Evolutionary conservation across 176 grass and related monocot genomes (phyloP), one percentile per base, ranked within the genome.

Genomic region (Phoenix roebelenii): DNA sequence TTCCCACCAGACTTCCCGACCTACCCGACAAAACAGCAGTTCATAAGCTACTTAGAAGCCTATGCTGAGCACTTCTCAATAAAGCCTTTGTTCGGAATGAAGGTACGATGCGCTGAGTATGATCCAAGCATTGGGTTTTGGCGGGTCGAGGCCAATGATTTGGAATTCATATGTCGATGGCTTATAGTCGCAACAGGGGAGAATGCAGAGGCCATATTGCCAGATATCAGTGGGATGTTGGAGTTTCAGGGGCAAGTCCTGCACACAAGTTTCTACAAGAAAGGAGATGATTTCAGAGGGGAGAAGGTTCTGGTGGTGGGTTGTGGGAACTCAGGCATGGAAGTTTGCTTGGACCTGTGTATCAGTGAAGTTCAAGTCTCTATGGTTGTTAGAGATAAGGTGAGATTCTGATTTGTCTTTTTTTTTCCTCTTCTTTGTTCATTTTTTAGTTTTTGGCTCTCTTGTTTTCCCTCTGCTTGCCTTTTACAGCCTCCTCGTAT

Each of bases 281-380:
- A 51, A 6, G 86, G 80, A 19, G 77, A 80, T 54, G 83, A 84
- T 54, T 87, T 84, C 60, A 75, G 68, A 3, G 83, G 83, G 16
- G 79, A 85, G 72, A 87, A 82, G 69, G 91, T 96, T 61, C 74
- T 96, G 50, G 86, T 96, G 19, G 77, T 96, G 10, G 91, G 91
- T 4, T 87, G 86, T 32, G 91, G 91, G 48, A 96, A 96, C 68
- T 96, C 91, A 17, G 86, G 91, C 64, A 96, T 96, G 91, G 91
- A 96, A 77, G 86, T 96, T 25, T 81, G 83, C 83, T 77, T 95
- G 49, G 91, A 95, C 70, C 84, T 95, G 18, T 95, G 80, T 53
- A 76, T 81, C 61, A 95, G 84, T 79, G 86, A 74, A 5, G 91
- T 80, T 50, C 62, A 63, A 52, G 65, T 77, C 22, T 95, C 74